Percentiles rank a stretch among this genome's conserved stretches.
Evolutionary conservation across 2,329 filamentous ascomycete species (phyloP).

Genomic region (Fusarium beomiforme): DNA sequence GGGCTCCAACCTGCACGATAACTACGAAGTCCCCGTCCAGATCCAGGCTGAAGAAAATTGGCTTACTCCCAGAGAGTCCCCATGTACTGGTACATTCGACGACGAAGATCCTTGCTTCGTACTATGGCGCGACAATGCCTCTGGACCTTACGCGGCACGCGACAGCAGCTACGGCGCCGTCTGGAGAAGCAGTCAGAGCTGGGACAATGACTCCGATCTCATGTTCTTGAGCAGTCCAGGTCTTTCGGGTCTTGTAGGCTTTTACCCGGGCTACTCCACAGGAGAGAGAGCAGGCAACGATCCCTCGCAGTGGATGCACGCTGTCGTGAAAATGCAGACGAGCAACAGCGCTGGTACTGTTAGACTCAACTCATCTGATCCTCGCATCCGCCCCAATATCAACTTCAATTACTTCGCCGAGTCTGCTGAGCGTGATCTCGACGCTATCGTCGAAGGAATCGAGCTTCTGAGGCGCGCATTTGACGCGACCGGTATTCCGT

Average conservation of each 20-base stretch:
- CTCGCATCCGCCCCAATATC: background rate
- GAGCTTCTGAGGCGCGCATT: background rate
- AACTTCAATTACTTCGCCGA: conserved; percentile 4
- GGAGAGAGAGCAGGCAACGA: background rate
- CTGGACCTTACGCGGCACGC: background rate
- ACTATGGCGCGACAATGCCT: background rate
- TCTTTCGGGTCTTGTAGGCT: background rate
- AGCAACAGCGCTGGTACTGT: conserved; percentile 4
- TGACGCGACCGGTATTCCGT: background rate
- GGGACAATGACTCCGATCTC: background rate
- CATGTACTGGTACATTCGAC: background rate
- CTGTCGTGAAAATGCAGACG: conserved; percentile 2
- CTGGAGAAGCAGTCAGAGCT: background rate
- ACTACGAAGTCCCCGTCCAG: background rate
- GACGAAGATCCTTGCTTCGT: background rate
- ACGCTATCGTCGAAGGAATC: conserved; percentile 1
- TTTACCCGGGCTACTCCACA: conserved; percentile 1
- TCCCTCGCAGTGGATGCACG: background rate
- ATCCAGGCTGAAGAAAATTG: background rate
- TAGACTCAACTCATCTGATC: background rate
- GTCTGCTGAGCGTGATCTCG: background rate
- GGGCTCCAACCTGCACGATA: background rate
- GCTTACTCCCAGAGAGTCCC: background rate
- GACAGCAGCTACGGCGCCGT: background rate
- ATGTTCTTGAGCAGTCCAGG: background rate